A percentile compares a stretch with the other conserved stretches of the same genome.
Conservation (phyloP, 1,284 basidiomycete species). For the Cryptococcus sp. region DNA sequence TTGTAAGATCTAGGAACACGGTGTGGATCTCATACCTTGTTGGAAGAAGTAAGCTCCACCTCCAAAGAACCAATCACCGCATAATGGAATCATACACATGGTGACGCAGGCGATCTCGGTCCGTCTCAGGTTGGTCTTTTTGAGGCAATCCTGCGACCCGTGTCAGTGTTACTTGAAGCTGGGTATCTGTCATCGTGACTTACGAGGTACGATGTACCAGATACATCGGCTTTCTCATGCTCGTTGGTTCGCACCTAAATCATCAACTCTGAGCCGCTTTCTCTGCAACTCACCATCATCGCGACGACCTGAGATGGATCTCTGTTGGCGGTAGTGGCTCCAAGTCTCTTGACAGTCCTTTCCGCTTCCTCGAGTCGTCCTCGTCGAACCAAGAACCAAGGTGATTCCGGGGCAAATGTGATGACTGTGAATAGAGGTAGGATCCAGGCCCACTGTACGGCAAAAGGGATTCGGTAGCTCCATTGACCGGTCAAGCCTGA, state of each 20-base stretch:
- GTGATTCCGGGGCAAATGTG: slow-evolving; percentile 19
- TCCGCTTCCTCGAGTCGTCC: slow-evolving; percentile 20
- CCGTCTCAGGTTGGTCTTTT: slow-evolving; percentile 31
- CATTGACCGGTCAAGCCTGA: slow-evolving; percentile 29
- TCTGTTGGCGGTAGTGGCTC: slow-evolving; percentile 4
- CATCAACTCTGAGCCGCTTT: slow-evolving; percentile 49
- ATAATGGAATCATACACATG: not conserved
- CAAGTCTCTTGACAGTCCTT: slow-evolving; percentile 8
- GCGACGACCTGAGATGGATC: slow-evolving; percentile 16
- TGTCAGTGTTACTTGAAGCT: not conserved
- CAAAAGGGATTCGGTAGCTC: slow-evolving; percentile 23
- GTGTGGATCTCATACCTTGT: too few species aligned
- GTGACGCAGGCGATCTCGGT: slow-evolving; percentile 34
- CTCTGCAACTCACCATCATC: slow-evolving; percentile 39
- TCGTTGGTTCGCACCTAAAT: slow-evolving; percentile 14
- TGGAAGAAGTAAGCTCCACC: not conserved
- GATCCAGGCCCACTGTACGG: slow-evolving; percentile 47
- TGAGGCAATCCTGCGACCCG: slow-evolving; percentile 49
- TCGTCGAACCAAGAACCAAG: slow-evolving; percentile 23
- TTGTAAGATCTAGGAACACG: not conserved
- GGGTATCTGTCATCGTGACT: slow-evolving; percentile 15
- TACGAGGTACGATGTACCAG: slow-evolving; percentile 39
- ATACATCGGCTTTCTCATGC: slow-evolving; percentile 24
- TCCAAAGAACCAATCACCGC: not conserved
- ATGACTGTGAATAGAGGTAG: slow-evolving; percentile 22